These are phyloP conservation scores for Lyophyllum semitale DNA, from an alignment of 768 basidiomycete genomes.

Conservation along the genomic window DNA sequence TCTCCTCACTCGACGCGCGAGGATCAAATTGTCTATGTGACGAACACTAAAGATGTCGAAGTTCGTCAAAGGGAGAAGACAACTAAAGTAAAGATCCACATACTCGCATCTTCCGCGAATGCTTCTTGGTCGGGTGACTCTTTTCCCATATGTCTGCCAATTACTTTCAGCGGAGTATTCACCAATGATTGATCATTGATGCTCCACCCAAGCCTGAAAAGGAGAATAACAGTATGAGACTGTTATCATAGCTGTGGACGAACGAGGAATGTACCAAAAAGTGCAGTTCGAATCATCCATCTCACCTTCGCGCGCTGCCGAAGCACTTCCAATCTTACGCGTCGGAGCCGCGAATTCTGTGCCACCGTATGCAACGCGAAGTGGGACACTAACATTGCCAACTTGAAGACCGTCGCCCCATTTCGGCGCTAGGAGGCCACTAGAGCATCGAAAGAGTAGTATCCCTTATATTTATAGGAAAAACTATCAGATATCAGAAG, in stretches of 20 bases:
- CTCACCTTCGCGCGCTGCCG: conserved; percentile 21
- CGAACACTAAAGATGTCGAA: conserved; percentile 29
- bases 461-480: too few relatives aligned
- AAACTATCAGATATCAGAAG: neutral
- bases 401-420: conserved; percentile 32
- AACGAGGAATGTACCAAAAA: conserved; percentile 28
- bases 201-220: conserved; percentile 26
- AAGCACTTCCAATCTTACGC: conserved; percentile 34
- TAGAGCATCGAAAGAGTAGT: too few relatives aligned
- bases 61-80: neutral
- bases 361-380: conserved; percentile 23
- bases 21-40: conserved; percentile 40
- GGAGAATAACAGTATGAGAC: too few relatives aligned
- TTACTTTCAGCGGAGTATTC: conserved; percentile 33
- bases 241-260: neutral
- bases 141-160: conserved; percentile 37
- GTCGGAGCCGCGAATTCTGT: conserved; percentile 34
- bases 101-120: conserved; percentile 37
- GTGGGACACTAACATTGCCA: conserved; percentile 26
- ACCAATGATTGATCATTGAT: conserved; percentile 26
- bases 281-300: conserved; percentile 41
- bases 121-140: conserved; percentile 39
- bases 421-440: conserved; percentile 32
- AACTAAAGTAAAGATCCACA: neutral
- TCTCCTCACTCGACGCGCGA: conserved; percentile 37